Evolutionary conservation across 805 yeast species (phyloP).

Genomic region (Lipomyces chichibuensis): DNA sequence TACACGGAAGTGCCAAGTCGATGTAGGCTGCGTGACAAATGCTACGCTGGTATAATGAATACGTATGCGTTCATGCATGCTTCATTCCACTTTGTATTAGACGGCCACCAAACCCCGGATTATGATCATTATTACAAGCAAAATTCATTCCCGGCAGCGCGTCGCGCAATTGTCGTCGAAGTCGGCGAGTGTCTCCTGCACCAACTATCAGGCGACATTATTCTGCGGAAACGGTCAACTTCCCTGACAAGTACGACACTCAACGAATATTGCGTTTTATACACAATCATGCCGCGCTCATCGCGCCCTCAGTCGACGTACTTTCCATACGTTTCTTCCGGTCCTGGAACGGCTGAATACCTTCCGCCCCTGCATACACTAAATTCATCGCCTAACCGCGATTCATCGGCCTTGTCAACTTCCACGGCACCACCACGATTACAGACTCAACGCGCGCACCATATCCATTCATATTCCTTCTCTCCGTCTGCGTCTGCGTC

Average conservation of each 20-base stretch:
- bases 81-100: too few species aligned
- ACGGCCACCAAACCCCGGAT: too few species aligned
- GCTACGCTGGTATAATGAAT: background rate
- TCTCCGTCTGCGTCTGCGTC: background rate
- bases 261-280: too few species aligned
- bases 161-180: too few species aligned
- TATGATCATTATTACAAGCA: too few species aligned
- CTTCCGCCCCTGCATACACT: constrained; percentile 8
- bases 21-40: background rate
- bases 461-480: background rate
- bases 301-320: constrained; percentile 9
- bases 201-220: too few species aligned
- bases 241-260: too few species aligned
- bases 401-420: background rate
- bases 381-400: background rate
- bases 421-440: background rate
- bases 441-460: background rate
- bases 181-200: too few species aligned
- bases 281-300: background rate
- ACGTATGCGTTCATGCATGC: too few species aligned
- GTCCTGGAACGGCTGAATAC: constrained; percentile 10
- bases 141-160: too few species aligned
- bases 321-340: constrained; percentile 14
- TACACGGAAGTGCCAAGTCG: background rate
- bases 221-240: too few species aligned